Evolutionary conservation across 306 rosid genomes (phyloP), one percentile per base, ranked within the genome.

Genomic region (Casuarina cunninghamiana): DNA sequence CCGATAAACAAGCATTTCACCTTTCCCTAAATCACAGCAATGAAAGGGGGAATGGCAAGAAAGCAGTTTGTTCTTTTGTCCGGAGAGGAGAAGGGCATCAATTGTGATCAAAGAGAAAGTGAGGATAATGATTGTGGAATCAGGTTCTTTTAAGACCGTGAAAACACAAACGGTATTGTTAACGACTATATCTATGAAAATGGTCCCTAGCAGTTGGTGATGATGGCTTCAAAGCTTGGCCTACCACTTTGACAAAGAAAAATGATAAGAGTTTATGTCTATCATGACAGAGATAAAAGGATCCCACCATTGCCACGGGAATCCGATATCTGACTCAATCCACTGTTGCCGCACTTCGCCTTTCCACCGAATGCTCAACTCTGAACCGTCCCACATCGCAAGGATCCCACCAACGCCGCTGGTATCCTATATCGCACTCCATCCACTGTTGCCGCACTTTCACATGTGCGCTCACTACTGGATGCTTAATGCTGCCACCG

Each of bases 111-210:
- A 79, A 77, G 82, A 62, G 65, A 82, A 84, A 75, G 76, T 8
- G 67, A 77, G 67, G 44, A 41, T 35, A 21, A 87, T 84, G 88
- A 87, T 84, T 75, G 79, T 77, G 35, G 86, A 84, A 82, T 80
- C 62, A 6, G 83, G 67, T 87, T 82, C 90, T 82, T 84, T 79
- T 84, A 65, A 78, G 68, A 80, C 83, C 73, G 21, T 17, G 75
- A 76, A 44, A 63, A 72, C 80, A 74, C 41, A 63, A 71, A n/a
- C 78, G 60, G 69, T 65, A 75, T 68, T 76, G 77, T 82, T 77
- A 87, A 84, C 86, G 87, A 82, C 88, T 84, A 80, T 48, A 46
- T 75, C 32, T 66, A 67, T 61, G 45, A 79, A 48, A 43, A 72
- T 53, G 75, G 69, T 51, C 63, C 83, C 77, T 53, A 32, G 39